Evolutionary conservation across 2,329 filamentous ascomycete species (phyloP), one percentile per base, ranked within the genome.

Genomic region (Lasiodiplodia hormozganensis): DNA sequence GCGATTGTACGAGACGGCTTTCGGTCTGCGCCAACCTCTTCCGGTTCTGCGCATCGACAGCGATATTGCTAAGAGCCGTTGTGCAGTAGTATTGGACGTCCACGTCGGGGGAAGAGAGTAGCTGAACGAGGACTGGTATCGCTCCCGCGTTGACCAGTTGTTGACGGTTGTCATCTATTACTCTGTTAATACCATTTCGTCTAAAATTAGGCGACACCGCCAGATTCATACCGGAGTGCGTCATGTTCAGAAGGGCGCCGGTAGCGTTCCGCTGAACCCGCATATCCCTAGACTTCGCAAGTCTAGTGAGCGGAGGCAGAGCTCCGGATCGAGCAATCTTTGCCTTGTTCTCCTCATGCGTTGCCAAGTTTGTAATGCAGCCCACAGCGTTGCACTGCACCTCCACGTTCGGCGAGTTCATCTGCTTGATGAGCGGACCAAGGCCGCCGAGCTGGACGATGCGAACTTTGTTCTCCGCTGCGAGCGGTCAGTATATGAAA

Each of bases 31-130:
- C 93, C 66, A 99, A 87, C 78, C 95, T 94, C 77, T 94, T 93
- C 73, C 96, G 88, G 82, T 98, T 98, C 76, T 89, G 91, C 56
- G 91, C 87, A 78, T 99, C 96, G 66, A 99, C 96, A 7, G 96
- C 96, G 74, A 99, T 99, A 80, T 99, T 99, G 86, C 95, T 98
- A 69, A 99, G 88, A 14, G 96, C 96, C 4, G 96, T 99, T 21
- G 96, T 99, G 84, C 96, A 99, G 82, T 99, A 99, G 82, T 99
- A 99, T 82, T 99, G 96, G 38, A 99, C 96, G 77, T 99, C 96
- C 73, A 97, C 94, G 76, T 99, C 96, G 69, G 91, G 85, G 31
- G 96, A 98, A 10, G 93, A 94, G 56, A 99, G 89, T 28, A 99
- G 89, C 77, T 97, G 94, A 51, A 99, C 96, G 31, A 99, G 89